Evolutionary conservation across 164 flowering plant genomes (phyloP).

Genomic region (Saururus chinensis): DNA sequence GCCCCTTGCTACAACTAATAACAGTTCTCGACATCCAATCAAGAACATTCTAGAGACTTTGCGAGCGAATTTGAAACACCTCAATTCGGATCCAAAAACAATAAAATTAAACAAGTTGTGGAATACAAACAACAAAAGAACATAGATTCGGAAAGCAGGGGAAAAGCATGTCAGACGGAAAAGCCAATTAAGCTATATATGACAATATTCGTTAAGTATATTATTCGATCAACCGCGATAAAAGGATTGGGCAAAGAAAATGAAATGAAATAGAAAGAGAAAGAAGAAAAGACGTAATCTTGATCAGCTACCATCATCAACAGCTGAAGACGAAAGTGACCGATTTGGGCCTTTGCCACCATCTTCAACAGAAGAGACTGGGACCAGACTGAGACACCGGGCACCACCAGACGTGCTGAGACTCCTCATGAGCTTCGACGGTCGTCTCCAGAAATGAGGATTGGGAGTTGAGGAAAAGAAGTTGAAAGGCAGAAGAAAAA

Average conservation of each 20-base stretch:
- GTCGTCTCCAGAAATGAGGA: constrained; percentile 8
- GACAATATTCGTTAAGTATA: no score
- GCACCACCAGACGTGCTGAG: constrained; percentile 14
- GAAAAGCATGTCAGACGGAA: no score
- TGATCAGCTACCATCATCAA: constrained; percentile 33
- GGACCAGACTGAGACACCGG: constrained; percentile 29
- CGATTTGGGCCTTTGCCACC: constrained; percentile 27
- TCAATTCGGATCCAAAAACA: background rate
- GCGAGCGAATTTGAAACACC: background rate
- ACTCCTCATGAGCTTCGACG: constrained; percentile 5
- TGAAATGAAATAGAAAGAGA: background rate
- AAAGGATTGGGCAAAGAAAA: background rate
- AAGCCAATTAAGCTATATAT: no score
- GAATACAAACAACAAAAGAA: background rate
- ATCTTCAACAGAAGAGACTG: constrained; percentile 29
- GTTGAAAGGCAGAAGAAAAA: constrained; percentile 5
- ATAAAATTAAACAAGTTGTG: background rate
- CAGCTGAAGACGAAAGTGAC: constrained; percentile 23
- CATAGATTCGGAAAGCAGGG: background rate
- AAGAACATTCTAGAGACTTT: background rate
- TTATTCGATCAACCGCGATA: no score
- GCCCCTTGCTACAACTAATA: no score
- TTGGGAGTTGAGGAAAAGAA: constrained; percentile 10
- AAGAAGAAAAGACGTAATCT: background rate
- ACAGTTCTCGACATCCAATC: background rate